Percentiles rank a stretch among this genome's conserved stretches.
Evolutionary conservation across 2,329 filamentous ascomycete species (phyloP).

Genomic region (Fusarium temperatum): DNA sequence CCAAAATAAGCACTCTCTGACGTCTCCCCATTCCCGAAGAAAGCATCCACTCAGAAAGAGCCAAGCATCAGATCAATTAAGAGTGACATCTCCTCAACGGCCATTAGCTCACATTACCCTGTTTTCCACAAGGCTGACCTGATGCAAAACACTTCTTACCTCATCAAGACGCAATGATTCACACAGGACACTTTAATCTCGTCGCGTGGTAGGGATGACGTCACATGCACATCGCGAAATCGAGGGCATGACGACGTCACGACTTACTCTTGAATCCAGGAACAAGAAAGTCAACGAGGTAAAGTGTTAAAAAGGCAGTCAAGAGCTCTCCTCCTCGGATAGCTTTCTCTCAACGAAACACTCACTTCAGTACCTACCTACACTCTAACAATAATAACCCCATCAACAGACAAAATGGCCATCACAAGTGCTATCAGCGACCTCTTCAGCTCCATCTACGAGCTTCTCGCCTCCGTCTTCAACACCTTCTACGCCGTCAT

Average conservation of each 20-base stretch:
- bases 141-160: not conserved
- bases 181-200: not conserved
- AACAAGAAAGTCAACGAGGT: not conserved
- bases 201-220: constrained; percentile 41
- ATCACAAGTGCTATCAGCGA: constrained; percentile 49
- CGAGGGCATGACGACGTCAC: constrained; percentile 44
- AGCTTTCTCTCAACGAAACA: not conserved
- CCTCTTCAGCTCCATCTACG: constrained; percentile 53
- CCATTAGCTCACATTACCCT: not conserved
- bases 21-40: not conserved
- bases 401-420: constrained; percentile 41
- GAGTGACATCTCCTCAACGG: not conserved
- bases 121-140: not conserved
- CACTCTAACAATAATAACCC: not conserved
- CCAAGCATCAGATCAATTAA: not conserved
- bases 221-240: constrained; percentile 36
- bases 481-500: constrained; percentile 47
- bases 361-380: not conserved
- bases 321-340: not conserved
- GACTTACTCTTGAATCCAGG: constrained; percentile 25
- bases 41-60: not conserved
- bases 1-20: not conserved
- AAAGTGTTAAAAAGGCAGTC: not conserved
- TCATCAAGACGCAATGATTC: constrained; percentile 30
- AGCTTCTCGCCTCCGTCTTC: constrained; percentile 52